Conservation (phyloP, 2,329 filamentous ascomycete species). For the Parasarocladium wereldwijsianum region DNA sequence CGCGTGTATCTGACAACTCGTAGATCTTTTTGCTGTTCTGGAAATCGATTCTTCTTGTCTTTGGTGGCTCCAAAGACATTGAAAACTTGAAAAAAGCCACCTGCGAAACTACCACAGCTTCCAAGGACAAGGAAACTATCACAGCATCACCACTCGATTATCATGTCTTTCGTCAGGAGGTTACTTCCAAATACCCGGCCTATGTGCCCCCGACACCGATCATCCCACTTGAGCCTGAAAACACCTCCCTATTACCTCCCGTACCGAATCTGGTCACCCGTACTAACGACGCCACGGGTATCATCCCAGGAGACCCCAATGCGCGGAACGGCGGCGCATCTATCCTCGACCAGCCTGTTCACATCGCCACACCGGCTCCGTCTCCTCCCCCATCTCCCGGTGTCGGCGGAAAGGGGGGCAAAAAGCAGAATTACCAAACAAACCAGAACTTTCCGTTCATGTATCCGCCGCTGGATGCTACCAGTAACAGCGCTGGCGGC, state of each 20-base stretch:
- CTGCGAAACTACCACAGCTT: conserved; percentile 41
- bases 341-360: conserved; percentile 88
- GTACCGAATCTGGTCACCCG: conserved; percentile 60
- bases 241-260: conserved; percentile 79
- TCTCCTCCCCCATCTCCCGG: conserved; percentile 85
- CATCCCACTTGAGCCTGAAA: conserved; percentile 77
- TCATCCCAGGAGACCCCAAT: conserved; percentile 41
- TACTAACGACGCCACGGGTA: conserved; percentile 43
- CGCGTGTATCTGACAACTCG: too few relatives aligned
- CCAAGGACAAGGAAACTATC: conserved; percentile 61
- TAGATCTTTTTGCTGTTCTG: conserved; percentile 75
- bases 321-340: conserved; percentile 49
- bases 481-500: conserved; percentile 79
- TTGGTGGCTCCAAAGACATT: conserved; percentile 66
- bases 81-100: conserved; percentile 60
- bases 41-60: conserved; percentile 78
- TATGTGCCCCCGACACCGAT: conserved; percentile 79
- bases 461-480: conserved; percentile 82
- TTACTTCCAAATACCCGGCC: conserved; percentile 93
- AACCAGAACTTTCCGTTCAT: conserved; percentile 98
- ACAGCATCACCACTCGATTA: conserved; percentile 93
- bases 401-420: conserved; percentile 79
- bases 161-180: conserved; percentile 89
- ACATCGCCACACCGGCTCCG: conserved; percentile 95
- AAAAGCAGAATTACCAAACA: conserved; percentile 98